phyloP scores from a whole-genome alignment of 31 red algal genomes.

The Asparagopsis taxiformis region DNA sequence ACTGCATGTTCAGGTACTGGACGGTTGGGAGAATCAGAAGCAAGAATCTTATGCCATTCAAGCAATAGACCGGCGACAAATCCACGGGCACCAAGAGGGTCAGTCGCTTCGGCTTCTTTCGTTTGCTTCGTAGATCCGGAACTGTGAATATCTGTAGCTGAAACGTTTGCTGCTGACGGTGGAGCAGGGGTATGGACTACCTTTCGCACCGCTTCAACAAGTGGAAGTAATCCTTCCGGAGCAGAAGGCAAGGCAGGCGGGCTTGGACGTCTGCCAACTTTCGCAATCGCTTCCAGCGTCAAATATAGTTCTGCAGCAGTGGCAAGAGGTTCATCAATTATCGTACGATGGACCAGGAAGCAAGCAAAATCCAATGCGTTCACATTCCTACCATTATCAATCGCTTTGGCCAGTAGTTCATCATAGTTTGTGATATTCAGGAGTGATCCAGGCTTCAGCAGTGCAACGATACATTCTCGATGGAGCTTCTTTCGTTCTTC shows the following conservation, averaged over 20 bases:
- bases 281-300: constrained; percentile 61
- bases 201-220: constrained; percentile 51
- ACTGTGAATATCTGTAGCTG: constrained; percentile 5
- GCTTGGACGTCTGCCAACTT: constrained; percentile 49
- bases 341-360: constrained; percentile 59
- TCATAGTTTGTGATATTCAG: constrained; percentile 81
- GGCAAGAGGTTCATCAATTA: constrained; percentile 75
- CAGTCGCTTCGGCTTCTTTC: constrained; percentile 30
- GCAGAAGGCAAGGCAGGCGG: constrained; percentile 22
- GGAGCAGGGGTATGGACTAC: constrained; percentile 39
- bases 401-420: constrained; percentile 73
- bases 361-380: constrained; percentile 85
- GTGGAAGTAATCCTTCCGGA: constrained; percentile 54
- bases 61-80: constrained; percentile 23
- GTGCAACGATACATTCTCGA: constrained; percentile 63
- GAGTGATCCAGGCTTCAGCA: constrained; percentile 60
- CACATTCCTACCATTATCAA: constrained; percentile 79
- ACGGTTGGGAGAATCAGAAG: constrained; percentile 23
- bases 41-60: constrained; percentile 55
- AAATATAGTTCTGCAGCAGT: constrained; percentile 75
- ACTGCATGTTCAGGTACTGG: constrained; percentile 47
- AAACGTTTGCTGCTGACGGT: not conserved
- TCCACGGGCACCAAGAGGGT: constrained; percentile 38
- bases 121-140: not conserved
- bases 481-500: constrained; percentile 73